Evolutionary conservation across 768 basidiomycete genomes (phyloP).

Genomic region (Boletus edulis): DNA sequence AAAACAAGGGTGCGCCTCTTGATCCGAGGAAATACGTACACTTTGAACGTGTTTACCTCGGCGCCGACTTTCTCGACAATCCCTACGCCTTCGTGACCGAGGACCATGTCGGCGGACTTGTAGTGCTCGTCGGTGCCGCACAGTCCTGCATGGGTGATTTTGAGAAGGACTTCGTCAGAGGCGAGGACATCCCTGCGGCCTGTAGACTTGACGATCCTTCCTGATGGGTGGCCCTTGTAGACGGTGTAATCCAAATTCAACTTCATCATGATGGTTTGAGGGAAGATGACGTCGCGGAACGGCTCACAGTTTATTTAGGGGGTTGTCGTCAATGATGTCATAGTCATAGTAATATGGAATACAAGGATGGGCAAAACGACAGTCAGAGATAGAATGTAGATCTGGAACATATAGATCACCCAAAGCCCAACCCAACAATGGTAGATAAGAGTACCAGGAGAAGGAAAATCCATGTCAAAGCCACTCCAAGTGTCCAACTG

Average conservation of each 20-base stretch:
- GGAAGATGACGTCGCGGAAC: not conserved
- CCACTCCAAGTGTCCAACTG: no score
- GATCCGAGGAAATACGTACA: conserved; percentile 20
- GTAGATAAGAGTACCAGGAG: no score
- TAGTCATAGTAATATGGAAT: no score
- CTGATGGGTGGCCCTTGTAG: conserved; percentile 28
- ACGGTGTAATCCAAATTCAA: conserved; percentile 26
- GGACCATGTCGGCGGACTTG: conserved; percentile 32
- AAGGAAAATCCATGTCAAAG: no score
- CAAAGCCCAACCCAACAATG: no score
- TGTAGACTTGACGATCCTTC: conserved; percentile 18
- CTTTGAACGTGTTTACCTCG: conserved; percentile 32
- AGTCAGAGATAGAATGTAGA: no score
- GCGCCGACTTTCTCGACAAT: conserved; percentile 33
- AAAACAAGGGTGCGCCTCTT: no score
- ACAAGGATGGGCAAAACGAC: no score
- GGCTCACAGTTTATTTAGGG: not conserved
- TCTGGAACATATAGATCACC: no score
- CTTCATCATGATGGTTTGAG: conserved; percentile 8
- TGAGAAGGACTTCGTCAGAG: conserved; percentile 30
- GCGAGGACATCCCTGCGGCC: conserved; percentile 18
- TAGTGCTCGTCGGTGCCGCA: conserved; percentile 40
- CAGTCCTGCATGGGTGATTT: conserved; percentile 34
- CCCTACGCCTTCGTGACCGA: conserved; percentile 41
- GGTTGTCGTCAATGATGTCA: conserved; percentile 7